phyloP scores from a whole-genome alignment of 495 filamentous ascomycete species.

The Penicillium arizonense region DNA sequence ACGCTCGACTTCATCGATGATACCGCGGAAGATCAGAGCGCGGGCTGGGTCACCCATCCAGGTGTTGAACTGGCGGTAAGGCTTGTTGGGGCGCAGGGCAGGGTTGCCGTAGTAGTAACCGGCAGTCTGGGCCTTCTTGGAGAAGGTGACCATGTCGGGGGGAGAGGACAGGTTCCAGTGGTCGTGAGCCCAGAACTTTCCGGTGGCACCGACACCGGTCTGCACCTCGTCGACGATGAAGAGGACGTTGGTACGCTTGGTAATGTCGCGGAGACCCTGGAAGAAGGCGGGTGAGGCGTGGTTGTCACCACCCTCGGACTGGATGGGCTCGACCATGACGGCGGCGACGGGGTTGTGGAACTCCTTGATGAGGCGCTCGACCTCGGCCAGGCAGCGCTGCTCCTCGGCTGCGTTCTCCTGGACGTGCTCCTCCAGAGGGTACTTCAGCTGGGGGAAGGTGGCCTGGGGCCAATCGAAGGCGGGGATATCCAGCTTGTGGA shows the following conservation, averaged over 20 bases:
- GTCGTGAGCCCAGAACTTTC: slow-evolving; percentile 98
- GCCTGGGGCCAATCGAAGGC: slow-evolving; percentile 99
- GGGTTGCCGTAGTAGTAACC: slow-evolving; percentile 94
- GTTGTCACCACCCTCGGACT: slow-evolving; percentile 98
- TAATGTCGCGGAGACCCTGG: slow-evolving; percentile 79
- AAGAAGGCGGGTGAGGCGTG: slow-evolving; percentile 95
- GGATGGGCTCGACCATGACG: slow-evolving; percentile 91
- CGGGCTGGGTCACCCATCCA: slow-evolving; percentile 98
- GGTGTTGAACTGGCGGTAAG: slow-evolving; percentile 99
- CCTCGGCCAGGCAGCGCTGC: slow-evolving; percentile 80
- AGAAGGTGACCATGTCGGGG: slow-evolving; percentile 98
- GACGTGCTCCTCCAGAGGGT: slow-evolving; percentile 81
- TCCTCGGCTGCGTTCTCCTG: slow-evolving; percentile 84
- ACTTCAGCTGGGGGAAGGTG: slow-evolving; percentile 84
- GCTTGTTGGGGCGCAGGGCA: slow-evolving; percentile 89
- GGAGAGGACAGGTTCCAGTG: slow-evolving; percentile 86
- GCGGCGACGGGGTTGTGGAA: slow-evolving; percentile 87
- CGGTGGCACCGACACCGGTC: slow-evolving; percentile 89
- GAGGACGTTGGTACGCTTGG: slow-evolving; percentile 80
- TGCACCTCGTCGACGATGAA: slow-evolving; percentile 99
- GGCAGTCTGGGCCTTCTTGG: slow-evolving; percentile 97
- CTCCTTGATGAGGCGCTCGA: slow-evolving; percentile 80
- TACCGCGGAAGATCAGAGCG: slow-evolving; percentile 87
- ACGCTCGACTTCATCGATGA: slow-evolving; percentile 84
- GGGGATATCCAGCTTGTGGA: slow-evolving; percentile 98